phyloP scores from a whole-genome alignment of 257 asterid species.

The Oldenlandia corymbosa region DNA sequence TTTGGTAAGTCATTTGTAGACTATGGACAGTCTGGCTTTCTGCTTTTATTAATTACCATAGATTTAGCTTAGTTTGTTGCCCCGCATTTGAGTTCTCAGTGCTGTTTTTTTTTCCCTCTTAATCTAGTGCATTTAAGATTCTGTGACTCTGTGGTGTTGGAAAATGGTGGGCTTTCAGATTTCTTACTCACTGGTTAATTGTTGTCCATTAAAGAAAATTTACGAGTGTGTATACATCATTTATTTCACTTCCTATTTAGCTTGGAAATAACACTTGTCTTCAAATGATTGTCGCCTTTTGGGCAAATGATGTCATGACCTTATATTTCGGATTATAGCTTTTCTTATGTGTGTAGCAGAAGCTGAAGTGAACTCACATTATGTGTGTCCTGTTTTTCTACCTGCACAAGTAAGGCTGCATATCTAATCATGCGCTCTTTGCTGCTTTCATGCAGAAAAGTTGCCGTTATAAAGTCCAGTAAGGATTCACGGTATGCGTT shows the following conservation, averaged over 20 bases:
- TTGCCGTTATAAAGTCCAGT: slow-evolving; percentile 68
- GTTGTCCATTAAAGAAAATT: neutral
- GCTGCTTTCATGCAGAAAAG: slow-evolving; percentile 48
- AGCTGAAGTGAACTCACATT: no score
- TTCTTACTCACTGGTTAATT: neutral
- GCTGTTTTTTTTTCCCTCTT: neutral
- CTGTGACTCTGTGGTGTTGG: neutral
- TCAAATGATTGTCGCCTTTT: neutral
- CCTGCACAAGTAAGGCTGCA: neutral
- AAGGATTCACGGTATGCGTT: slow-evolving; percentile 74
- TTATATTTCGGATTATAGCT: neutral
- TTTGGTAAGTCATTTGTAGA: slow-evolving; percentile 8
- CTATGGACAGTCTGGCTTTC: neutral
- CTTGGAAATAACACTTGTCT: neutral
- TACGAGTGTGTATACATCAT: neutral
- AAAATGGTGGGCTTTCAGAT: neutral
- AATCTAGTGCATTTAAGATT: neutral
- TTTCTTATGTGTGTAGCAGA: no score
- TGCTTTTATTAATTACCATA: neutral
- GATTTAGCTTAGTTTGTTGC: neutral
- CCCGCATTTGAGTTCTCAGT: neutral
- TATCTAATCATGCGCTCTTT: slow-evolving; percentile 4
- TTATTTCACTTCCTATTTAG: neutral
- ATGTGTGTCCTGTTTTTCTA: no score
- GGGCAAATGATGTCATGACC: neutral